Percentiles rank a stretch among this genome's conserved stretches.
Conservation (phyloP, 352 stramenopile species). For the Pythium phragmitis region DNA sequence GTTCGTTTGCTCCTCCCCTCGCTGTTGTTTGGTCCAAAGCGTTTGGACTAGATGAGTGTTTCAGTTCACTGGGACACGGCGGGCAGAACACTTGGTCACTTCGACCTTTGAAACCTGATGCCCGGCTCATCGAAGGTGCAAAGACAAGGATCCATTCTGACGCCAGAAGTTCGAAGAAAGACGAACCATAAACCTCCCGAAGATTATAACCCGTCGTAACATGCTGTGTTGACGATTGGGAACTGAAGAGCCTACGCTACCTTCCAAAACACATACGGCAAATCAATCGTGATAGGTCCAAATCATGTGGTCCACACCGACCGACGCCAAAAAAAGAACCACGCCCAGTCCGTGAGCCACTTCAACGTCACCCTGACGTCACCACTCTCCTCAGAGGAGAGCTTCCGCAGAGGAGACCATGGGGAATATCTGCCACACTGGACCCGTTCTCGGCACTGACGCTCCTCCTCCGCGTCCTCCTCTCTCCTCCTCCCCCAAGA, state of each 20-base stretch:
- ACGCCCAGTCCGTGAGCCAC: not conserved
- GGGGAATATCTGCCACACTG: constrained; percentile 62
- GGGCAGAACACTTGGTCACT: constrained; percentile 6
- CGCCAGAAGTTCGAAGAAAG: not conserved
- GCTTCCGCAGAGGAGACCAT: constrained; percentile 26
- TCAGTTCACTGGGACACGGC: constrained; percentile 16
- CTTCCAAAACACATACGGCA: not conserved
- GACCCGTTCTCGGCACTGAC: constrained; percentile 20
- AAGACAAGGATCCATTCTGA: constrained; percentile 8
- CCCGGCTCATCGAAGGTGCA: constrained; percentile 18
- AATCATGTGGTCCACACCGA: constrained; percentile 7
- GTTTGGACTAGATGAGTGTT: constrained; percentile 18
- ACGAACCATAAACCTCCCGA: constrained; percentile 1
- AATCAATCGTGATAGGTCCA: not conserved
- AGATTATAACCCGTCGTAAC: not conserved
- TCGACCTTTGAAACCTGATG: constrained; percentile 23
- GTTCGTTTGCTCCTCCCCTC: not conserved
- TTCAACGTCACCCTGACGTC: constrained; percentile 15
- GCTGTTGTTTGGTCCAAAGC: not conserved
- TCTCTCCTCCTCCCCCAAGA: not conserved
- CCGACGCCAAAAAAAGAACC: not conserved
- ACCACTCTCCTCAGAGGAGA: not conserved
- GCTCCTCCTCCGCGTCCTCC: not conserved
- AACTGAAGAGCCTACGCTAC: not conserved
- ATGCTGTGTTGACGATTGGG: not conserved